Percentiles rank a stretch among this genome's conserved stretches.
Evolutionary conservation across 2,329 filamentous ascomycete genomes (phyloP).

Genomic region (Monilinia vaccinii-corymbosi): DNA sequence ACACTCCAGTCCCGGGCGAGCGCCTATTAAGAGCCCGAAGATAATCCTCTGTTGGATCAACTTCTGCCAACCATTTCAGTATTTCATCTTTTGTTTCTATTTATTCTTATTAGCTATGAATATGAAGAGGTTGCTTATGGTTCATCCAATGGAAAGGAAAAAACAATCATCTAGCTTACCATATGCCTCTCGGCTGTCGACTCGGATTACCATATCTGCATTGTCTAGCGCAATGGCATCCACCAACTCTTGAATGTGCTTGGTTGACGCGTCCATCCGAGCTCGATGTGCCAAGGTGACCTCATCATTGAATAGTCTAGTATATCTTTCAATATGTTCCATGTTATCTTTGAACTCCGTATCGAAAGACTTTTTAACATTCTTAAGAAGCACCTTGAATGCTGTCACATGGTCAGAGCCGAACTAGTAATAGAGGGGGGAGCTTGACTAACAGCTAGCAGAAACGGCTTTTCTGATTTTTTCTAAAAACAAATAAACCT

Average conservation of each 20-base stretch:
- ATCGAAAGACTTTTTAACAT: conserved; percentile 2
- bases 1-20: not conserved
- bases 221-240: not conserved
- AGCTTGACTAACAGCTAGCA: not conserved
- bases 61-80: conserved; percentile 4
- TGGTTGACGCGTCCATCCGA: not conserved
- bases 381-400: conserved; percentile 1
- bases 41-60: conserved; percentile 4
- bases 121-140: no score
- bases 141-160: no score
- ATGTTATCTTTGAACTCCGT: conserved; percentile 5
- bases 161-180: not conserved
- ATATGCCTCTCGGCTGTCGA: not conserved
- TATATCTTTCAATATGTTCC: conserved; percentile 7
- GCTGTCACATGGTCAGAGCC: not conserved
- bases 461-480: conserved; percentile 3
- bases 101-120: not conserved
- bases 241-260: not conserved
- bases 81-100: not conserved
- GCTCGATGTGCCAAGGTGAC: conserved; percentile 4
- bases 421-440: no score
- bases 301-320: conserved; percentile 7
- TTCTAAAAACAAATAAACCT: conserved; percentile 5
- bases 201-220: not conserved
- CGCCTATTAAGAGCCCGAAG: not conserved